Base-by-base conservation (phyloP, 805 yeast genomes). In the Candida qinlingensis region DNA sequence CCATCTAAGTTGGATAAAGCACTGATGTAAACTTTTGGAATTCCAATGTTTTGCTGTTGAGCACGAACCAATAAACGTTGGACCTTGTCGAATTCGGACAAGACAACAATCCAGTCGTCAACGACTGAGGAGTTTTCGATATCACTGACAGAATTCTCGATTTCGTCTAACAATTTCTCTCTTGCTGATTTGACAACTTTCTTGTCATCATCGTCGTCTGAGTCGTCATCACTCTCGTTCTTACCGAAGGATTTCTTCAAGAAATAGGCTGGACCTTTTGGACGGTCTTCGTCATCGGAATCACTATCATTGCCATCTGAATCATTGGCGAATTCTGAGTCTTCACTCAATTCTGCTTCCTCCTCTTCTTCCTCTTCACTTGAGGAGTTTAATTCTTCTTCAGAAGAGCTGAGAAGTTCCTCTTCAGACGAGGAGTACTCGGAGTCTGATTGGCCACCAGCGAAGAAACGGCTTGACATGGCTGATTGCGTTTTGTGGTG, bases 161-260 rank as follows among this genome's bases (percentile, higher is more conserved):
- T 78, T 67, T 94, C 99, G 64, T 90, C 97, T 58, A 90, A 67
- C 52, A 90, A 76, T 73, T 92, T 94, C 56, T 91, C 98, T 71
- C 85, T 88, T 46, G 97, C 96, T 50, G 94, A 83, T 72, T 88
- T 91, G 58, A 92, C 96, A 39, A 90, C 89, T 57, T 84, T 86
- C 65, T 81, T 85, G 62, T 83, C 87, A 50, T 85, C 92, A 51
- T 75, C 80, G 51, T 76, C 87, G 48, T 78, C 76, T 45, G 77
- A 81, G 27, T 70, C 76, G 7, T 70, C 69, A 37, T 69, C 71
- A 38, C 69, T 66, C 39, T 63, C 64, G 46, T 65, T 68, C 49
- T 69, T 70, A 48, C 68, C 63, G 49, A 68, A 65, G 44, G 65
- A 68, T 34, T 67, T 61, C 53, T 72, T 72, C 55, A 71, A 64